A percentile compares a stretch with the other conserved stretches of the same genome.
phyloP scores from a whole-genome alignment of 2,329 filamentous ascomycete species.

The Scorias spongiosa region DNA sequence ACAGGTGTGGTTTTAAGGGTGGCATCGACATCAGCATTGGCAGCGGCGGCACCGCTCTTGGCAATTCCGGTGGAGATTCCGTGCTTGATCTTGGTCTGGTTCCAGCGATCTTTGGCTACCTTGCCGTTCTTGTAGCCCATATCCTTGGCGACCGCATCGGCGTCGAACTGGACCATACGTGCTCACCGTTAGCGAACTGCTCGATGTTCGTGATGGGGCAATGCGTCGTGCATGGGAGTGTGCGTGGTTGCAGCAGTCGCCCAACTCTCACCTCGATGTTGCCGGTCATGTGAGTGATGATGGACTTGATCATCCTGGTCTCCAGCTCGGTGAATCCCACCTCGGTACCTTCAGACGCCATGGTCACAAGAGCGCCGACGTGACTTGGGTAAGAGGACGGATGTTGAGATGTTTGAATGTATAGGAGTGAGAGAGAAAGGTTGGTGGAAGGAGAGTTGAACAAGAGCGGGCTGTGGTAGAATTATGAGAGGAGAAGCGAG shows the following conservation, averaged over 20 bases:
- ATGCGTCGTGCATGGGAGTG: background rate
- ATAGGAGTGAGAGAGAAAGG: too few species aligned
- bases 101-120: conserved; percentile 12
- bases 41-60: background rate
- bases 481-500: too few species aligned
- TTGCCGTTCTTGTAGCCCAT: conserved; percentile 12
- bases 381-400: too few species aligned
- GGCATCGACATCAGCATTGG: background rate
- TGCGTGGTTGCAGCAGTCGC: background rate
- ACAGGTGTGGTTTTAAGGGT: background rate
- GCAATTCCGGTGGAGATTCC: background rate
- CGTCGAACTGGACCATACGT: conserved; percentile 8
- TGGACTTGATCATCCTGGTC: conserved; percentile 10
- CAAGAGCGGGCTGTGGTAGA: too few species aligned
- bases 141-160: conserved; percentile 10
- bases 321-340: conserved; percentile 9
- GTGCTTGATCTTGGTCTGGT: conserved; percentile 10
- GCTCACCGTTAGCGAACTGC: background rate
- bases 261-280: conserved; percentile 9
- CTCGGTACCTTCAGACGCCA: background rate
- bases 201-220: background rate
- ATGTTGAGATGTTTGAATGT: too few species aligned
- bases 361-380: background rate
- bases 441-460: too few species aligned
- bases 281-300: conserved; percentile 13